Base-by-base conservation (phyloP, 2,329 filamentous ascomycete genomes). In the Fusarium veterinarium region DNA sequence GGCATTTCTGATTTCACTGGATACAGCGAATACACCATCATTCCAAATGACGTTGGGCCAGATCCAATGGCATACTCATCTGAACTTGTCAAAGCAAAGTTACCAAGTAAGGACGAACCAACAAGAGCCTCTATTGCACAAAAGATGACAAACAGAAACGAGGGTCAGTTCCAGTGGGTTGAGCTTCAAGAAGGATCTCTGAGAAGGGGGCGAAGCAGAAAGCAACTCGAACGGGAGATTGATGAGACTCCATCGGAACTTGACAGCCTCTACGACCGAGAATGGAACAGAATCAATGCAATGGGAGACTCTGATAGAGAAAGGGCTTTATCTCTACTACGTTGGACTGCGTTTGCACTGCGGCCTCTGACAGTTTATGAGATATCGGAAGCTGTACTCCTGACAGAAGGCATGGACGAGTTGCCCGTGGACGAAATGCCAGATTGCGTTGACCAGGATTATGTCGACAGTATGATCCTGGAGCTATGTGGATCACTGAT, bases 131-230 rank as follows among this genome's bases (percentile, higher is more conserved):
- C 67, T 0, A 53, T 82, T 14, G 75, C 79, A 0, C 12, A 62
- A 9, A 69, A 38, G 33, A 75, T 82, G 44, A 69, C 72, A 0
- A n/a, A 76, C 5, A 75, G 78, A 14, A 80, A 77, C 33, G 63
- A 78, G 3, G 81, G 80, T 0, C 80, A 82, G 35, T 82, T 83
- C 17, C 59, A 83, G 0, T 81, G 74, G 73, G 63, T 83, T 0
- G 79, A 76, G 23, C 44, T 83, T 40, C 74, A 81, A 17, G 77
- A 76, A 14, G 53, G 71, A 0, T 67, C 74, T 2, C 44, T 83
- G 1, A 69, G 65, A 0, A 71, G 58, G 10, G 70, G 77, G 0
- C 76, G 77, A 49, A 80, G 75, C 38, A 69, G 71, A n/a, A 77
- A 75, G 30, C 75, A 81, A 30, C 71, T 83, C 0, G 64, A 79